These are phyloP conservation scores for Colletotrichum sansevieriae DNA, from an alignment of 2,329 filamentous ascomycete species.

Conservation along the genomic window DNA sequence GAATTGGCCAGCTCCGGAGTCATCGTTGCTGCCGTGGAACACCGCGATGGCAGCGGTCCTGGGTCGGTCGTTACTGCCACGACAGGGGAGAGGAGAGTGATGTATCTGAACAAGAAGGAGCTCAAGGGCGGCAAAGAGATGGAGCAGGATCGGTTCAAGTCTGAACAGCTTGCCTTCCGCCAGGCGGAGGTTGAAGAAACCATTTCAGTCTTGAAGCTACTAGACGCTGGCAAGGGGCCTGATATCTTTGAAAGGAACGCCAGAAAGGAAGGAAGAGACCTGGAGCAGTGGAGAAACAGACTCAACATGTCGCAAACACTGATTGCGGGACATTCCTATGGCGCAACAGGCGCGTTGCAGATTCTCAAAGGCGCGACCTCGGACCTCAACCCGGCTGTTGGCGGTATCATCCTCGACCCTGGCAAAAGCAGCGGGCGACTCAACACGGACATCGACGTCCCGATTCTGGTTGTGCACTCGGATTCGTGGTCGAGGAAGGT, in stretches of 20 bases:
- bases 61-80: conserved; percentile 53
- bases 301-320: conserved; percentile 68
- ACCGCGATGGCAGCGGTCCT: conserved; percentile 65
- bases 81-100: conserved; percentile 16
- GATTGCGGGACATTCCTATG: conserved; percentile 74
- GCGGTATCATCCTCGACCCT: conserved; percentile 73
- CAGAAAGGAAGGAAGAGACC: conserved; percentile 59
- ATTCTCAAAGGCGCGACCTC: conserved; percentile 56
- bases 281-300: conserved; percentile 64
- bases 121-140: conserved; percentile 42
- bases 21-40: conserved; percentile 64
- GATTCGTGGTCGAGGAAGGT: conserved; percentile 72
- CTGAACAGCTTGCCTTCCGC: conserved; percentile 63
- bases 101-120: conserved; percentile 28
- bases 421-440: conserved; percentile 74
- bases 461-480: conserved; percentile 73
- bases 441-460: conserved; percentile 70
- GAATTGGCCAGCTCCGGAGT: conserved; percentile 64
- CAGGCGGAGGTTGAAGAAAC: conserved; percentile 63
- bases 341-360: conserved; percentile 73
- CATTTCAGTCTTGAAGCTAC: conserved; percentile 52
- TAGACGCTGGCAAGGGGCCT: conserved; percentile 54
- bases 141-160: conserved; percentile 55
- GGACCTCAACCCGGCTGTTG: conserved; percentile 65
- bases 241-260: conserved; percentile 57